Percentiles rank a stretch among this genome's conserved stretches.
These are phyloP conservation scores for Penicillium maclennaniae DNA, from an alignment of 495 filamentous ascomycete genomes.

Conservation along the genomic window DNA sequence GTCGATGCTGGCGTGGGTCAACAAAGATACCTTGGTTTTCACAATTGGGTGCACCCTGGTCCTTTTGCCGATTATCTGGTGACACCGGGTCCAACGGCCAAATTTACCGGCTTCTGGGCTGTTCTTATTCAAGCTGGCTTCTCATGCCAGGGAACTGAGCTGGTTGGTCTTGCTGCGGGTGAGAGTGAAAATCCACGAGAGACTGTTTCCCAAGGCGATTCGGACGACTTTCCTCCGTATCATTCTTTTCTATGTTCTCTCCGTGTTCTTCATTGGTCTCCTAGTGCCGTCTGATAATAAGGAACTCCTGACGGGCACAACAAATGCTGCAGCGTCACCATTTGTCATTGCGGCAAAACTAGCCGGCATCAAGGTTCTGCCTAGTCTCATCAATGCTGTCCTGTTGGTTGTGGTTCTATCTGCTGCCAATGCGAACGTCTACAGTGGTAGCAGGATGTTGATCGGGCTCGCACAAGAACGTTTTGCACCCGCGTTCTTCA, in stretches of 20 bases:
- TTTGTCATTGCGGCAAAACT: constrained; percentile 55
- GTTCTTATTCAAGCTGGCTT: constrained; percentile 50
- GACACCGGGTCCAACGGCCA: constrained; percentile 54
- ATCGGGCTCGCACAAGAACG: constrained; percentile 50
- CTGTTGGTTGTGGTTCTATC: constrained; percentile 60
- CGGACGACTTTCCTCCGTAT: constrained; percentile 66
- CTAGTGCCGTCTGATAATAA: constrained; percentile 47
- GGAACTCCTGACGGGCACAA: constrained; percentile 25
- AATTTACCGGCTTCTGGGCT: constrained; percentile 33
- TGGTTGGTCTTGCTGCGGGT: constrained; percentile 60
- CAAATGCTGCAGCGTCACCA: constrained; percentile 33
- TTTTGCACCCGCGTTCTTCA: constrained; percentile 49
- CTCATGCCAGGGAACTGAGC: constrained; percentile 62
- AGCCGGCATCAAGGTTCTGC: constrained; percentile 57
- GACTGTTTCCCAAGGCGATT: constrained; percentile 61
- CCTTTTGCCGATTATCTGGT: constrained; percentile 57
- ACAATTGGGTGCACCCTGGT: constrained; percentile 60
- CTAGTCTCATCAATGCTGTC: constrained; percentile 67
- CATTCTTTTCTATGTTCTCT: constrained; percentile 60
- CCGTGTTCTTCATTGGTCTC: constrained; percentile 63
- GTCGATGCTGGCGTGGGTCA: constrained; percentile 56
- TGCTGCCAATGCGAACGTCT: constrained; percentile 68
- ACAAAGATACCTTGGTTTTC: constrained; percentile 51
- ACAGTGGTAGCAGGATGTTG: constrained; percentile 58
- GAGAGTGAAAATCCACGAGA: constrained; percentile 60